Conservation (phyloP, 495 filamentous ascomycete species). For the Peziza echinospora region DNA sequence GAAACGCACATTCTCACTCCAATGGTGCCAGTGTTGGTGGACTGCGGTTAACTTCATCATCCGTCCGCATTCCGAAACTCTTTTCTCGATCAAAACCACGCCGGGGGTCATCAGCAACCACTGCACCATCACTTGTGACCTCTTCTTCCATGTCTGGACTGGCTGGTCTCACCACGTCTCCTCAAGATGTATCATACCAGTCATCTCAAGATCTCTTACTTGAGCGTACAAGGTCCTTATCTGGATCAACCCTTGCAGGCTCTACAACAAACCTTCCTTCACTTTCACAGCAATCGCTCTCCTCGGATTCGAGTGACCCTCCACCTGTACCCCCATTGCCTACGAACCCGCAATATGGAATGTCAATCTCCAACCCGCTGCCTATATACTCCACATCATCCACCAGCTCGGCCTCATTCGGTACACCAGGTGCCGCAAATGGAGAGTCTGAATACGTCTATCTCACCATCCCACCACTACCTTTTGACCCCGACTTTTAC, state of each 20-base stretch:
- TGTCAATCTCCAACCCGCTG: conserved; percentile 30
- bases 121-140: conserved; percentile 5
- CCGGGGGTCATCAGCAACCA: conserved; percentile 13
- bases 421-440: conserved; percentile 10
- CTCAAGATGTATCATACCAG: background rate
- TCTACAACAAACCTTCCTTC: conserved; percentile 22
- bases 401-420: conserved; percentile 7
- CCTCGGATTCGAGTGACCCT: conserved; percentile 1
- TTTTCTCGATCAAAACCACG: conserved; percentile 17
- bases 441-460: conserved; percentile 63
- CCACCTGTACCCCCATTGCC: conserved; percentile 1
- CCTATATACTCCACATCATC: conserved; percentile 6
- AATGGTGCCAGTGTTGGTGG: background rate
- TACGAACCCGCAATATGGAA: conserved; percentile 8
- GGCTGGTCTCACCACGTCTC: background rate
- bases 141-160: background rate
- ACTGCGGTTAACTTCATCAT: conserved; percentile 3
- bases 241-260: conserved; percentile 25
- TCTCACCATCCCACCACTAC: conserved; percentile 73
- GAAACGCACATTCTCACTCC: conserved; percentile 45
- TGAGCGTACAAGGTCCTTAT: conserved; percentile 14
- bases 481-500: conserved; percentile 94
- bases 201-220: conserved; percentile 6
- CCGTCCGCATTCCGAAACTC: conserved; percentile 14
- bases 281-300: background rate